Evolutionary conservation across 2,329 filamentous ascomycete genomes (phyloP), one percentile per base, ranked within the genome.

Genomic region (Setomelanomma holmii): DNA sequence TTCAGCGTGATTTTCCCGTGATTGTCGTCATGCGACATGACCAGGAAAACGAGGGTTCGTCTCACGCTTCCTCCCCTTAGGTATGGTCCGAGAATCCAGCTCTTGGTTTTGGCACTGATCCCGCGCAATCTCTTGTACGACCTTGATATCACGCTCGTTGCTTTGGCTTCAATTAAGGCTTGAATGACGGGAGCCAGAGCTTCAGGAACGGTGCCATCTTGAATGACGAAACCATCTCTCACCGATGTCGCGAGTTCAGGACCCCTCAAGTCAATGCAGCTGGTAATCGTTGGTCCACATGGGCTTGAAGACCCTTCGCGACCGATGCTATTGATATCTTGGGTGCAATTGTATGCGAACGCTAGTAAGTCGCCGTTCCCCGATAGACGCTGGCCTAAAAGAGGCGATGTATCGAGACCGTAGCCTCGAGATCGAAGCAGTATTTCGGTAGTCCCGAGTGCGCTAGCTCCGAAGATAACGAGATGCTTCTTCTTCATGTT

Each of bases 301-400:
- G 84, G 84, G 35, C 80, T 77, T 40, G 82, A 79, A n/a, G n/a
- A n/a, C n/a, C 74, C 71, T 1, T 79, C 69, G 11, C 73, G 76
- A 5, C 84, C 86, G 42, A 88, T 79, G 14, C 78, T 78, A 61
- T 88, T 87, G 36, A 83, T 81, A 12, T 79, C 72, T 4, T 81
- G 71, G 36, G 87, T 76, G 1, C 80, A 84, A 66, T 88, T 86
- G 65, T 87, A 88, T 3, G 83, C 86, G 68, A 88, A 89, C 2
- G 81, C 82, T 14, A 89, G 68, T 61, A 88, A 85, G 57, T 89
- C 86, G 2, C 86, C 86, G 60, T 89, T 89, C 2, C 86, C 86
- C 60, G 84, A 85, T 80, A 87, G 8, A 48, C 58, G 58, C 48
- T 68, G 44, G 11, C 51, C 49, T 7, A 88, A 76, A 40, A 78